Evolutionary conservation across 495 filamentous ascomycete species (phyloP).

Genomic region (Annulohypoxylon stygium): DNA sequence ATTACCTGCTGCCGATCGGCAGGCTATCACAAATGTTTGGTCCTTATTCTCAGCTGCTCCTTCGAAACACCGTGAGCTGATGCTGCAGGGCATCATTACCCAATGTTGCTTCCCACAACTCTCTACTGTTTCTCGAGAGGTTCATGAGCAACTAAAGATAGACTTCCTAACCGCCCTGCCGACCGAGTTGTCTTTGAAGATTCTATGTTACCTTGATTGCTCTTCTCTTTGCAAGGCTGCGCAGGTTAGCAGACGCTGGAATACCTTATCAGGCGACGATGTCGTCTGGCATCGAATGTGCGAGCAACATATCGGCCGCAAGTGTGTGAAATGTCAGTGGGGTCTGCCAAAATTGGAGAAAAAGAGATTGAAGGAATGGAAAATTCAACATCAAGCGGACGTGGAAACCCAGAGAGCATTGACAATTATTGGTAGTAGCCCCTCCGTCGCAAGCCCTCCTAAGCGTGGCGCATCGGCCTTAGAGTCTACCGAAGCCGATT

Average conservation of each 20-base stretch:
- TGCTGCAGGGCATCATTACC: slow-evolving; percentile 93
- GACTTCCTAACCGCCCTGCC: slow-evolving; percentile 93
- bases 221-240: slow-evolving; percentile 97
- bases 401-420: slow-evolving; percentile 48
- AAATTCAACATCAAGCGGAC: slow-evolving; percentile 77
- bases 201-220: slow-evolving; percentile 92
- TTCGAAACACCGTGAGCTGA: slow-evolving; percentile 90
- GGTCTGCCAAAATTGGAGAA: slow-evolving; percentile 90
- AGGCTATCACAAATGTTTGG: slow-evolving; percentile 96
- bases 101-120: slow-evolving; percentile 98
- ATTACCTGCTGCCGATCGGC: slow-evolving; percentile 84
- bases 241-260: slow-evolving; percentile 92
- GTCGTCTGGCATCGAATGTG: slow-evolving; percentile 99
- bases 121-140: slow-evolving; percentile 86
- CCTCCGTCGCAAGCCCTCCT: slow-evolving; percentile 13
- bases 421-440: slow-evolving; percentile 12
- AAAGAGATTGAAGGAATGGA: slow-evolving; percentile 87
- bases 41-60: slow-evolving; percentile 97
- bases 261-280: slow-evolving; percentile 90
- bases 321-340: slow-evolving; percentile 98
- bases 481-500: slow-evolving; percentile 47
- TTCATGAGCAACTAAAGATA: slow-evolving; percentile 92
- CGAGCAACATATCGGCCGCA: slow-evolving; percentile 92
- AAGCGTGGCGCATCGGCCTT: slow-evolving; percentile 53
- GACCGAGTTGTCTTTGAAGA: slow-evolving; percentile 90